Conservation (phyloP, 2,329 filamentous ascomycete species). For the Coniochaeta prunicola region DNA sequence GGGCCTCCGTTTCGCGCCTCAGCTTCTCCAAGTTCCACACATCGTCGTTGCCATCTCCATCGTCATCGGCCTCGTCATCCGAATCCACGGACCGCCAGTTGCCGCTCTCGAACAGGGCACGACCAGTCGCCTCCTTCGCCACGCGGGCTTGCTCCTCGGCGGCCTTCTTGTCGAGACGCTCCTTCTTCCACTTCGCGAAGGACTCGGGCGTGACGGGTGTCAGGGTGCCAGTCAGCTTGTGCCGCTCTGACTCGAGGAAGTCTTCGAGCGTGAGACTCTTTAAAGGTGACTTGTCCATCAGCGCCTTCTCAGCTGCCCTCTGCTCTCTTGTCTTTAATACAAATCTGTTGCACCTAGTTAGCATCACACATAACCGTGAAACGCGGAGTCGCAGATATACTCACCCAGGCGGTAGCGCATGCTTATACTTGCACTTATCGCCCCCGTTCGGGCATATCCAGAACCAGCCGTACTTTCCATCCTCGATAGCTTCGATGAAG, state of each 20-base stretch:
- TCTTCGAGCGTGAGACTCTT: slow-evolving; percentile 95
- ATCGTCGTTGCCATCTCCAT: slow-evolving; percentile 47
- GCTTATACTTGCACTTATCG: slow-evolving; percentile 98
- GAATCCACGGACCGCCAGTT: slow-evolving; percentile 70
- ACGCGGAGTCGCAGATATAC: slow-evolving; percentile 19
- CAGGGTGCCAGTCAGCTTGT: slow-evolving; percentile 85
- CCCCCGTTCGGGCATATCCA: slow-evolving; percentile 96
- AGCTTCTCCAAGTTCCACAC: slow-evolving; percentile 78
- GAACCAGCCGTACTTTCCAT: slow-evolving; percentile 99
- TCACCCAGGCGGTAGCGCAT: slow-evolving; percentile 89
- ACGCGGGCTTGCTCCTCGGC: slow-evolving; percentile 80
- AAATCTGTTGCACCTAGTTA: slow-evolving; percentile 52
- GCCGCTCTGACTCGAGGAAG: slow-evolving; percentile 91
- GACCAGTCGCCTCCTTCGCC: slow-evolving; percentile 92
- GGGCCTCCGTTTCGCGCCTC: slow-evolving; percentile 74
- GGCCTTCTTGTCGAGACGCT: slow-evolving; percentile 88
- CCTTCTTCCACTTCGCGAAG: slow-evolving; percentile 96
- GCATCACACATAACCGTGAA: background rate
- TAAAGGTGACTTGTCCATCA: slow-evolving; percentile 91
- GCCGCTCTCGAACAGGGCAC: slow-evolving; percentile 92
- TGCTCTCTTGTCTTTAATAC: slow-evolving; percentile 97
- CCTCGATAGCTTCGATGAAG: slow-evolving; percentile 95
- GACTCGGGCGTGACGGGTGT: slow-evolving; percentile 90
- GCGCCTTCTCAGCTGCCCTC: slow-evolving; percentile 85
- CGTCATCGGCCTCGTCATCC: slow-evolving; percentile 53